Base-by-base conservation (phyloP, 1,284 basidiomycete species). In the Afroboletus lepidellus region DNA sequence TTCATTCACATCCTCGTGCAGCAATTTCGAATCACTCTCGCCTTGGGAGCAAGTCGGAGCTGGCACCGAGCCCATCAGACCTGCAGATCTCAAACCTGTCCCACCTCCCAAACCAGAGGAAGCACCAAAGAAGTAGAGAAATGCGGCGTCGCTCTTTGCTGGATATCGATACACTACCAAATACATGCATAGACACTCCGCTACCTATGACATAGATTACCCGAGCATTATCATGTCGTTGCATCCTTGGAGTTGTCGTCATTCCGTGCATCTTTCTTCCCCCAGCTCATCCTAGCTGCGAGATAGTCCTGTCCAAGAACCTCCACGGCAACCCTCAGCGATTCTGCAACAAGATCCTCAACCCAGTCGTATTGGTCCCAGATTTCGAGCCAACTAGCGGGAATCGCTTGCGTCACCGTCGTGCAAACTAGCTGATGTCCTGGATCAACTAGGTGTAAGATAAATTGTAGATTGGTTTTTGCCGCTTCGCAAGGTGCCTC, bases 11-110 rank as follows among this genome's bases (percentile, higher is more conserved):
- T 54, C 20, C 45, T 55, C 36, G 20, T 18, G 32, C 58, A 93
- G 92, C 52, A 98, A 98, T 80, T 98, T 98, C 70, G 93, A 94
- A 66, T 85, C 92, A 16, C 78, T 87, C 21, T 95, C 92, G 29
- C 95, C 97, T 30, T 99, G 97, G 97, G 97, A 99, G 72, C 95
- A 96, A 74, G 84, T 94, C 44, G 97, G 97, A 46, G 79, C 90
- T 25, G 96, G 96, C 42, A 84, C 84, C 11, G 78, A 81, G 54
- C 80, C 87, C 24, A 80, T 78, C 57, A 83, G 81, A 63, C 86
- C 89, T 11, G 79, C 81, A n/a, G 78, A 84, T 41, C 73, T 91
- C 57, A 90, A 87, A 69, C 84, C 79, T 49, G 65, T 88, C 39
- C 85, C 86, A 39, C 84, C 85, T 46, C 85, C 86, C 11, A 77